Evolutionary conservation across 495 filamentous ascomycete species (phyloP).

Genomic region (Thozetella sp.): DNA sequence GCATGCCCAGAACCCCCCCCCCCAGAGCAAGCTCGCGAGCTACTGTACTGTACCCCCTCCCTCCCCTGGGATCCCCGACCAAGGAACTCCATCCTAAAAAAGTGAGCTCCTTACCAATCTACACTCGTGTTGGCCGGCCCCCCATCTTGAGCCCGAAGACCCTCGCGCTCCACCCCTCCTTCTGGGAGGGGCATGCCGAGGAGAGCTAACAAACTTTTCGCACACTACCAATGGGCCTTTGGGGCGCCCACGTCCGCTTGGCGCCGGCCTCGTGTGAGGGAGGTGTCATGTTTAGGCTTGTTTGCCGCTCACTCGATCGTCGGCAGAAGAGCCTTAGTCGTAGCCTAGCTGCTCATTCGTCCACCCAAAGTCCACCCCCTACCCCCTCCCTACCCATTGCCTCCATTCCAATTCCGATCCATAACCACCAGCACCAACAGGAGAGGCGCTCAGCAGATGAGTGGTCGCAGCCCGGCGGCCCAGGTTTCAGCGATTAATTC

Average conservation of each 20-base stretch:
- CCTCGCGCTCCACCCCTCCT: background rate
- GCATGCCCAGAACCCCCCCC: no score
- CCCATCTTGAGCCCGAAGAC: background rate
- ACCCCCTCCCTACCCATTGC: background rate
- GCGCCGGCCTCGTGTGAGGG: background rate
- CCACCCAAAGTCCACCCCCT: background rate
- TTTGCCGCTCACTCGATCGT: background rate
- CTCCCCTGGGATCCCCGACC: no score
- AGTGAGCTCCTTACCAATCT: no score
- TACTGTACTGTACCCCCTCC: no score
- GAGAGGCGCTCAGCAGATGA: background rate
- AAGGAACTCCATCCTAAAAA: no score
- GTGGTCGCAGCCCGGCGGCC: background rate
- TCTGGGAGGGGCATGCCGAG: background rate
- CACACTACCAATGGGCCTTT: background rate
- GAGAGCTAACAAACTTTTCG: background rate
- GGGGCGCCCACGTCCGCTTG: background rate
- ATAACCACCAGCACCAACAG: background rate
- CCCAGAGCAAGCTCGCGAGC: no score
- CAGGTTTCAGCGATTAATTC: background rate
- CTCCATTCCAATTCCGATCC: background rate
- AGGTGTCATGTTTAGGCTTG: background rate
- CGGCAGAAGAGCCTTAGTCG: slow-evolving; percentile 1
- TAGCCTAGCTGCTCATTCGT: background rate
- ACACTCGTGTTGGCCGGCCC: no score